These are phyloP conservation scores for Aspergillus vadensis DNA, from an alignment of 2,329 filamentous ascomycete genomes.

Conservation along the genomic window DNA sequence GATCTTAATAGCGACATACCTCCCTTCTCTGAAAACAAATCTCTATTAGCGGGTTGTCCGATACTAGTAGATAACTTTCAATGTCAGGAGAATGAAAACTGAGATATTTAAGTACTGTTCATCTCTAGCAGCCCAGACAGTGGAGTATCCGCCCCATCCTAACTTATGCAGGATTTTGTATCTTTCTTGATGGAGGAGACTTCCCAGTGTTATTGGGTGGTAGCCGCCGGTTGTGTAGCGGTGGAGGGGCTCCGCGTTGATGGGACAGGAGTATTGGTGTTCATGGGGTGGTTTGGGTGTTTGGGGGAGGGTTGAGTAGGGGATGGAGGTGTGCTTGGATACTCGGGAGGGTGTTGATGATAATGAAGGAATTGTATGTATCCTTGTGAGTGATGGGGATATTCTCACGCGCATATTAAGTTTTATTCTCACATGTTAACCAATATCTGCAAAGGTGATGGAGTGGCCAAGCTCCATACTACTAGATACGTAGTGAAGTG, in stretches of 20 bases:
- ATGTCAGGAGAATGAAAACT: neutral
- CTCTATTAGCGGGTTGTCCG: constrained; percentile 9
- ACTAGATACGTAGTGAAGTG: neutral
- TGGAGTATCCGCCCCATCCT: constrained; percentile 40
- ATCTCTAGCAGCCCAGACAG: constrained; percentile 41
- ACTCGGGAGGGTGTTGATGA: too few species aligned
- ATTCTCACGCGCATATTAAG: too few species aligned
- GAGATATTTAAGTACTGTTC: constrained; percentile 18
- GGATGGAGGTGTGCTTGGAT: too few species aligned
- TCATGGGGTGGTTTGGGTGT: neutral
- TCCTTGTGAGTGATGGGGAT: too few species aligned
- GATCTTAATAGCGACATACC: constrained; percentile 32
- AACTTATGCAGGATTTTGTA: constrained; percentile 44
- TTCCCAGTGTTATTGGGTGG: constrained; percentile 37
- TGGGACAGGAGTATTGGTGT: neutral
- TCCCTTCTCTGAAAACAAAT: constrained; percentile 13
- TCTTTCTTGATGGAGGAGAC: constrained; percentile 30
- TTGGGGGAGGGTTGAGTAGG: neutral
- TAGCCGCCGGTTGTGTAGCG: constrained; percentile 30
- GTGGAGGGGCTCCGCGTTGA: constrained; percentile 9
- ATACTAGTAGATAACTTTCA: too few species aligned
- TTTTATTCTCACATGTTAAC: too few species aligned
- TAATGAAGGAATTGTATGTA: too few species aligned
- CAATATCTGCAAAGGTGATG: too few species aligned
- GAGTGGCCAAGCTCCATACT: too few species aligned